These are phyloP conservation scores for Phalaenopsis equestris DNA, from an alignment of 106 monocot species.

Conservation along the genomic window DNA sequence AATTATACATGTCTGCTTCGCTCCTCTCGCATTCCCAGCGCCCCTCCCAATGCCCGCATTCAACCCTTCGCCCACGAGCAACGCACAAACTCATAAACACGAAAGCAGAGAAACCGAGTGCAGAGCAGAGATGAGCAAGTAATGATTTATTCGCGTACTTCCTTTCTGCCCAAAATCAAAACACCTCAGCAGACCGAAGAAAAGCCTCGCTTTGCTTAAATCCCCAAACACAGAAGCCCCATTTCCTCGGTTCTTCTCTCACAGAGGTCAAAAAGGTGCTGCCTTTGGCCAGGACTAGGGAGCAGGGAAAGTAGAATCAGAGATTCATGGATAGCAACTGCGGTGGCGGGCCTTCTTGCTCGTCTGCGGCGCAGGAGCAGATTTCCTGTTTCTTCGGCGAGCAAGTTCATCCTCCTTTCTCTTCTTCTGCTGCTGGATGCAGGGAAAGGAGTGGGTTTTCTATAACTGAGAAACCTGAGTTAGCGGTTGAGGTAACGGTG, in stretches of 20 bases:
- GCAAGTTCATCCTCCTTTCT: neutral
- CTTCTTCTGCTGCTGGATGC: neutral
- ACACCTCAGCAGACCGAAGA: neutral
- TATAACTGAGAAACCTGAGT: neutral
- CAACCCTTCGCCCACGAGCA: constrained; percentile 1
- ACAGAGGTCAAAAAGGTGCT: neutral
- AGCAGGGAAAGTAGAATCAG: neutral
- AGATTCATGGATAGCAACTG: constrained; percentile 5
- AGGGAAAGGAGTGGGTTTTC: neutral
- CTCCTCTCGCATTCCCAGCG: neutral
- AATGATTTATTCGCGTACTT: constrained; percentile 3
- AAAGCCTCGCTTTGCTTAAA: neutral
- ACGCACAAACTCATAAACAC: neutral
- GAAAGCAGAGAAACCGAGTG: constrained; percentile 5
- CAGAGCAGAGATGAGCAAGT: neutral
- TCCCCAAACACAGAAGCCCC: neutral
- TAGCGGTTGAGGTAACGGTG: neutral
- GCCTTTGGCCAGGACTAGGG: neutral
- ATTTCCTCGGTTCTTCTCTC: neutral
- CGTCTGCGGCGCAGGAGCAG: constrained; percentile 6
- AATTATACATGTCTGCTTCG: constrained; percentile 2
- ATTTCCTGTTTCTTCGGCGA: constrained; percentile 3
- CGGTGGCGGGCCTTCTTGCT: constrained; percentile 3
- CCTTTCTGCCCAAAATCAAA: neutral
- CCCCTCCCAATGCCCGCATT: constrained; percentile 5